A percentile compares a stretch with the other conserved stretches of the same genome.
Conservation (phyloP, 2,329 filamentous ascomycete species). For the Fusarium dlaminii region DNA sequence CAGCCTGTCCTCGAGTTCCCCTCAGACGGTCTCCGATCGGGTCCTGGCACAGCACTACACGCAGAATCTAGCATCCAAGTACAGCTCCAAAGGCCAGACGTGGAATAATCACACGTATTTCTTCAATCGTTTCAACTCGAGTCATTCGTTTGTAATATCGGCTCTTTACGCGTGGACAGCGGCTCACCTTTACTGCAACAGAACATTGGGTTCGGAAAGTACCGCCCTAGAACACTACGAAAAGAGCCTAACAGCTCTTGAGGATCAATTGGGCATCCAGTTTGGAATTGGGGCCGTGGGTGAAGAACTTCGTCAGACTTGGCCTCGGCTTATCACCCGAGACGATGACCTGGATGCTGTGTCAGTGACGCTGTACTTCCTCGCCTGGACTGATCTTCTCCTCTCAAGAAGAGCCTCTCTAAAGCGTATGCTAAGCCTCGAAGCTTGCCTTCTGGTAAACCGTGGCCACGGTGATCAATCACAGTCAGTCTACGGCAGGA, state of each 20-base stretch:
- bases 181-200: not conserved
- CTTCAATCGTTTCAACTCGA: not conserved
- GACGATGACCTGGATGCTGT: not conserved
- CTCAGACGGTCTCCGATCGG: not conserved
- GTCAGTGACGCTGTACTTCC: not conserved
- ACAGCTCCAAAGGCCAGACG: not conserved
- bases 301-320: not conserved
- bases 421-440: fast-evolving
- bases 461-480: not conserved
- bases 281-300: fast-evolving
- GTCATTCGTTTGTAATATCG: not conserved
- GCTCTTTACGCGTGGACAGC: not conserved
- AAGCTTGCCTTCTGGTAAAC: fast-evolving
- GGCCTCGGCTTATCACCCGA: not conserved
- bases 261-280: not conserved
- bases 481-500: not conserved
- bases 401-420: not conserved
- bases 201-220: fast-evolving
- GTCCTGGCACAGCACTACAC: not conserved
- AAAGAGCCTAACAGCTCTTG: not conserved
- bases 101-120: not conserved
- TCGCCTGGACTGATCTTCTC: not conserved
- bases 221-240: not conserved
- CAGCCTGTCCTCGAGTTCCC: not conserved
- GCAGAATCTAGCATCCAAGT: not conserved